These are phyloP conservation scores for Oryza coarctata DNA, from an alignment of 176 grass and related monocot genomes.

Conservation along the genomic window DNA sequence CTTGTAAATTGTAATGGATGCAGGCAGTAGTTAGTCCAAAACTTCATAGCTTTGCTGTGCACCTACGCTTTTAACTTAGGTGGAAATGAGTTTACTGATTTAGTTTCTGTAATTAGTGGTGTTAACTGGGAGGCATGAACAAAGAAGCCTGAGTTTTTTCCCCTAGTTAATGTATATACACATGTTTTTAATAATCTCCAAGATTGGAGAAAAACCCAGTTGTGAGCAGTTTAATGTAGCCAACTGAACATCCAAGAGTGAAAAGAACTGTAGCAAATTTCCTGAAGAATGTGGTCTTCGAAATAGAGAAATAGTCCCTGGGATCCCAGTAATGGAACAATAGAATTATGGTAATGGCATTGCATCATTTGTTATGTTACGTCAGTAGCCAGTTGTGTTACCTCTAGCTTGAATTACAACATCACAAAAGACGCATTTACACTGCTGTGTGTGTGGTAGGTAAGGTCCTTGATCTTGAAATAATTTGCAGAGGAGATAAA, in stretches of 20 bases:
- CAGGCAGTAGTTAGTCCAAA: neutral
- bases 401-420: neutral
- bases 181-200: neutral
- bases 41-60: neutral
- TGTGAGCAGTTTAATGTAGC: neutral
- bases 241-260: neutral
- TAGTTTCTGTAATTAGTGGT: neutral
- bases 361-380: neutral
- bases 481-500: neutral
- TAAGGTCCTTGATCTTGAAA: neutral
- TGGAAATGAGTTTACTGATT: neutral
- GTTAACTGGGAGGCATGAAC: neutral
- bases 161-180: neutral
- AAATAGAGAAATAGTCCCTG: neutral
- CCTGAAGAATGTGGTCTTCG: neutral
- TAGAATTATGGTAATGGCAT: neutral
- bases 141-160: neutral
- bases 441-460: neutral
- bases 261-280: neutral
- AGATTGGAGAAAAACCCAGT: neutral
- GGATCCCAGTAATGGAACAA: neutral
- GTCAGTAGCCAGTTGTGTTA: too few relatives aligned
- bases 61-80: neutral
- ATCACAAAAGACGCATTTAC: neutral
- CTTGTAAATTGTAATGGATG: neutral